Conservation (phyloP, 305 asterid genomes). For the Rubia peregrina region DNA sequence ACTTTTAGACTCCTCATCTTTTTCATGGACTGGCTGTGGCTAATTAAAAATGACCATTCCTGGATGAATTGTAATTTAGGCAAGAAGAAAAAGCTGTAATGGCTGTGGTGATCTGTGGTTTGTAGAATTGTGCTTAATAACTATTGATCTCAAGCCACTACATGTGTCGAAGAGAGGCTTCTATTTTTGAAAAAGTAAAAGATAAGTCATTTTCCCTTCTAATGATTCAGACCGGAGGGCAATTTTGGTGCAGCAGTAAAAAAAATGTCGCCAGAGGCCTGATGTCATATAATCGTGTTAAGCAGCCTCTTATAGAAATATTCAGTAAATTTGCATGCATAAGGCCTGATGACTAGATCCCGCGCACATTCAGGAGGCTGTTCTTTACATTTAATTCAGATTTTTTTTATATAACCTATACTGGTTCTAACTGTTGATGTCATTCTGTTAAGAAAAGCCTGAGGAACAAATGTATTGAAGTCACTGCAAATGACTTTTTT, state of each 20-base stretch:
- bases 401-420: not conserved
- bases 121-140: not conserved
- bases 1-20: not conserved
- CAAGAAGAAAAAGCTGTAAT: not conserved
- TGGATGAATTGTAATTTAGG: not conserved
- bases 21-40: not conserved
- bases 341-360: not conserved
- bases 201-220: not conserved
- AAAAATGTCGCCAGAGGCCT: not conserved
- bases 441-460: not conserved
- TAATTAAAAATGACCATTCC: not conserved
- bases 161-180: not conserved
- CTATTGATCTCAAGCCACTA: not conserved
- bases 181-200: no score
- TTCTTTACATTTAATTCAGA: not conserved
- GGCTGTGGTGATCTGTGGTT: not conserved
- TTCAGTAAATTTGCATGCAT: not conserved
- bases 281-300: not conserved
- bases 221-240: not conserved
- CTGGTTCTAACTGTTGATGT: not conserved
- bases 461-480: not conserved
- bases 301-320: not conserved
- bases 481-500: not conserved
- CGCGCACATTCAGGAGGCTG: not conserved
- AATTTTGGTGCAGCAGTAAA: not conserved